These are phyloP conservation scores for Nitzschia putrida DNA, from an alignment of 108 stramenopile species.

Conservation along the genomic window DNA sequence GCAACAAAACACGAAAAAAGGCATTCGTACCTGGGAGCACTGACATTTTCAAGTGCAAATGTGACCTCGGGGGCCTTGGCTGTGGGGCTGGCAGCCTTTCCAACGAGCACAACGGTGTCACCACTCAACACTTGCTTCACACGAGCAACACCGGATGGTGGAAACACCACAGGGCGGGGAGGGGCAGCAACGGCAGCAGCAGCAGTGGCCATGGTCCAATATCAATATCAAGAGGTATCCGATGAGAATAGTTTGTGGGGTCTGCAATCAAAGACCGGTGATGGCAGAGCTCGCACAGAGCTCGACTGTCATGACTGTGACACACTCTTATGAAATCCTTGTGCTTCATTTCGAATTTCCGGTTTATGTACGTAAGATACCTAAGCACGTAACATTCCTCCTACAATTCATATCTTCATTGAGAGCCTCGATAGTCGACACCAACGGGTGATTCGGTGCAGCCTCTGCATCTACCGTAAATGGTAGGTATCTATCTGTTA, in stretches of 20 bases:
- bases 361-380: no score
- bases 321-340: no score
- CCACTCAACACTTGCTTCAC: slow-evolving; percentile 84
- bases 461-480: no score
- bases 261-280: not conserved
- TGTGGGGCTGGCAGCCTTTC: slow-evolving; percentile 56
- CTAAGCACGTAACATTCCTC: no score
- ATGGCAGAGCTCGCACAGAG: no score
- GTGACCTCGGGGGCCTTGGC: slow-evolving; percentile 72
- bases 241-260: not conserved
- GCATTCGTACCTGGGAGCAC: slow-evolving; percentile 68
- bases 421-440: no score
- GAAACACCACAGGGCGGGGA: slow-evolving; percentile 57
- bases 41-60: slow-evolving; percentile 82
- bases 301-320: no score
- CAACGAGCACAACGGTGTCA: slow-evolving; percentile 82
- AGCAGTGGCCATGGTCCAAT: slow-evolving; percentile 10
- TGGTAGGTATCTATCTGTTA: no score
- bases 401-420: no score
- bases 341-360: no score
- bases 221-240: not conserved
- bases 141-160: slow-evolving; percentile 71
- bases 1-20: not conserved
- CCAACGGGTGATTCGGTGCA: no score
- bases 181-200: slow-evolving; percentile 8